Percentiles rank a stretch among this genome's conserved stretches.
Conservation (phyloP, 2,329 filamentous ascomycete species). For the Penicillium sumatraense region DNA sequence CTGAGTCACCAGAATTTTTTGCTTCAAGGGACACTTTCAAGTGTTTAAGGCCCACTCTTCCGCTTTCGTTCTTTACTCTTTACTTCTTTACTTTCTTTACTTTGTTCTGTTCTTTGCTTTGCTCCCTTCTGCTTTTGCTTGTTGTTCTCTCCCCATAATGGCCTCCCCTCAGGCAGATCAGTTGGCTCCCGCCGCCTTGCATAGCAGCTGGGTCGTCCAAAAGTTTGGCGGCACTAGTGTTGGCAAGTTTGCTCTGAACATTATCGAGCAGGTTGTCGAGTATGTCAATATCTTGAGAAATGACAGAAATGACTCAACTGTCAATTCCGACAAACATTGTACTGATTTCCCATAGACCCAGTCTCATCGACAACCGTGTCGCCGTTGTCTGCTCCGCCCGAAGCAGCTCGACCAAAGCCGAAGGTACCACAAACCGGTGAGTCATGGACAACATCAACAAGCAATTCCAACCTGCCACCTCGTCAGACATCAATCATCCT, state of each 20-base stretch:
- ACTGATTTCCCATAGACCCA: constrained; percentile 50
- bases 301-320: no score
- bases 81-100: constrained; percentile 4
- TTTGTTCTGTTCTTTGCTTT: not conserved
- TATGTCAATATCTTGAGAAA: constrained; percentile 37
- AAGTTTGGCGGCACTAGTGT: constrained; percentile 97
- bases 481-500: no score
- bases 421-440: constrained; percentile 94
- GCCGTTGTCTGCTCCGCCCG: constrained; percentile 95
- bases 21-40: constrained; percentile 11
- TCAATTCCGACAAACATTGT: not conserved
- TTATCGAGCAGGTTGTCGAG: constrained; percentile 73
- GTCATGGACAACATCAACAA: constrained; percentile 46
- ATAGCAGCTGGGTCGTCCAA: constrained; percentile 77
- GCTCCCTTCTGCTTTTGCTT: not conserved
- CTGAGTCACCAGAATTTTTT: constrained; percentile 14
- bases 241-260: constrained; percentile 85
- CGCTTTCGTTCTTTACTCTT: constrained; percentile 27
- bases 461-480: no score
- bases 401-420: constrained; percentile 90
- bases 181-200: constrained; percentile 12
- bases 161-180: constrained; percentile 15
- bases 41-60: constrained; percentile 25
- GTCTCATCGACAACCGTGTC: constrained; percentile 71
- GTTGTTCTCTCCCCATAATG: constrained; percentile 10